Evolutionary conservation across 495 filamentous ascomycete species (phyloP), one percentile per base, ranked within the genome.

Genomic region (Penicillium cinerascens): DNA sequence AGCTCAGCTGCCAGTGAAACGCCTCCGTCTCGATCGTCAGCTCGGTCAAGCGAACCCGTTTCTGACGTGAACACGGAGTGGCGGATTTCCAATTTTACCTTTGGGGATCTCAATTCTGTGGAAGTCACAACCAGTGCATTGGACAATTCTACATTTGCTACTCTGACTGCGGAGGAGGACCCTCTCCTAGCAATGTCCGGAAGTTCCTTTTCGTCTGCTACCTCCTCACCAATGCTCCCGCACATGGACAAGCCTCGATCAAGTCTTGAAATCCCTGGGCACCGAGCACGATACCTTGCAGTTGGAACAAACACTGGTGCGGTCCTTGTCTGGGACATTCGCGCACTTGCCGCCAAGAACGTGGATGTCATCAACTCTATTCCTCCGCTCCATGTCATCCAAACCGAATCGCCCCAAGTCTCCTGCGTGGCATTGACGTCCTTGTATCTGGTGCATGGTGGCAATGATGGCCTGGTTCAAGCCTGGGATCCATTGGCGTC

Each of bases 401-500:
- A 92, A 53, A 97, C 93, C 0, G 90, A 96, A 21, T 97, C 93
- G 0, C 92, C 93, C 0, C 79, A 89, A 58, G 83, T 98, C 10
- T 87, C 92, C 9, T 89, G 82, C 56, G 69, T 98, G n/a, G 93
- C 86, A 6, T 65, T 96, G 18, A 89, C 91, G 2, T 90, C 91
- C 10, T 76, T 97, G 7, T 91, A 92, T 60, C 69, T 98, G 22
- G 86, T 97, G 1, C 90, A 96, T 66, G 93, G 93, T 23, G 93
- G 93, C 39, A 95, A 88, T 56, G 93, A 98, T 66, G 92, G 93
- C 9, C 81, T 97, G 7, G 92, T 97, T 7, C 93, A 97, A 63
- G 88, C 90, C 6, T 98, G 95, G 95, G 93, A 98, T 75, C 91
- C 89, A 18, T 72, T 98, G 21, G 90, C 87, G 2, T 97, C 93